phyloP scores from a whole-genome alignment of 2,329 filamentous ascomycete genomes.

The Chalara sp. region DNA sequence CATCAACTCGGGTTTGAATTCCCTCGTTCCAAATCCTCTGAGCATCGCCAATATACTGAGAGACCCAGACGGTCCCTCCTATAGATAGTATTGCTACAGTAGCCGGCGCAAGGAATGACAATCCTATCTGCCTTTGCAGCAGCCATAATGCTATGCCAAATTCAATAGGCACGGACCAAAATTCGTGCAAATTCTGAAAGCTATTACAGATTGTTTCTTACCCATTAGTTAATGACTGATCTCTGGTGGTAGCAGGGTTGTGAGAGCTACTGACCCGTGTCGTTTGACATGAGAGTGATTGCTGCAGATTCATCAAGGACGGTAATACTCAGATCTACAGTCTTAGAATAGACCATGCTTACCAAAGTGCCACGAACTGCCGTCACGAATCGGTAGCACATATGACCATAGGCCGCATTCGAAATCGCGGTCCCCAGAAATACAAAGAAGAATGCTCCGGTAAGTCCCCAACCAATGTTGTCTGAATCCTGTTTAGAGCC shows the following conservation, averaged over 20 bases:
- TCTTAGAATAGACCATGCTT: slow-evolving; percentile 22
- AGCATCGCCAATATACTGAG: background rate
- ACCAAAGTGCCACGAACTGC: slow-evolving; percentile 21
- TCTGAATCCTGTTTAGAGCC: slow-evolving; percentile 3
- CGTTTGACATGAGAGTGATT: slow-evolving; percentile 26
- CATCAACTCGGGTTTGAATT: background rate
- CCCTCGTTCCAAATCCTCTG: background rate
- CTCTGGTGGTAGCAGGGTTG: background rate
- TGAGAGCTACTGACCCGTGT: slow-evolving; percentile 13
- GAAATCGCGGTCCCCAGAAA: slow-evolving; percentile 22
- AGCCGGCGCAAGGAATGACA: background rate
- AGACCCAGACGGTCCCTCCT: background rate
- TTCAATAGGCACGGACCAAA: background rate
- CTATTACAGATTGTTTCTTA: background rate
- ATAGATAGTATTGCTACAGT: background rate
- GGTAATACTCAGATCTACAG: slow-evolving; percentile 20
- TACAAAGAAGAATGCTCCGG: slow-evolving; percentile 14
- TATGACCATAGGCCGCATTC: slow-evolving; percentile 17
- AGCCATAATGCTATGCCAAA: background rate
- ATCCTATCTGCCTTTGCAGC: background rate
- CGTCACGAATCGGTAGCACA: slow-evolving; percentile 14
- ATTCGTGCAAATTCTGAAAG: background rate
- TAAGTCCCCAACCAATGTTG: slow-evolving; percentile 15
- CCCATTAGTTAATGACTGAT: background rate
- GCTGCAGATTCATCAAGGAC: slow-evolving; percentile 20